Evolutionary conservation across 192 early-diverging fungal species (phyloP).

Genomic region (Umbelopsis vinacea): DNA sequence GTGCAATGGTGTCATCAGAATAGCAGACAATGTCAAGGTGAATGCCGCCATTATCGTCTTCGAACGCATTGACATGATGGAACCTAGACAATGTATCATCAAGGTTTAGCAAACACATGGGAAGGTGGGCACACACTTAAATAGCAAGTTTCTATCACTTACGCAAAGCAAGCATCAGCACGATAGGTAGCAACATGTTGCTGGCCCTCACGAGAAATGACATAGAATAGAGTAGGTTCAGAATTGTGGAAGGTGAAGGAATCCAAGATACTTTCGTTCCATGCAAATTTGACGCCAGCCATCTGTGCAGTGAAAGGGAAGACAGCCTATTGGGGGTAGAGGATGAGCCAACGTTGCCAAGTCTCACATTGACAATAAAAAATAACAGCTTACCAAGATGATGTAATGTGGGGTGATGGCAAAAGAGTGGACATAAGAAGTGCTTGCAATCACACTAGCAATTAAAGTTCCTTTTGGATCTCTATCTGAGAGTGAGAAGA

Average conservation of each 20-base stretch:
- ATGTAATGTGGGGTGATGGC: slow-evolving; percentile 74
- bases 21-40: slow-evolving; percentile 66
- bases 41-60: slow-evolving; percentile 62
- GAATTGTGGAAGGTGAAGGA: slow-evolving; percentile 65
- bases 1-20: slow-evolving; percentile 58
- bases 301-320: slow-evolving; percentile 65
- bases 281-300: slow-evolving; percentile 69
- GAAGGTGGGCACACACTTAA: no score
- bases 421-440: slow-evolving; percentile 79
- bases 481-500: slow-evolving; percentile 64
- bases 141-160: no score
- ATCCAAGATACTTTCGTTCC: slow-evolving; percentile 74
- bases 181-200: slow-evolving; percentile 72
- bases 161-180: slow-evolving; percentile 59
- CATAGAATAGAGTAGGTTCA: slow-evolving; percentile 68
- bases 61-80: slow-evolving; percentile 78
- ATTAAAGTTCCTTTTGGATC: slow-evolving; percentile 68
- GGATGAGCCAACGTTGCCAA: no score
- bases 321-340: slow-evolving; percentile 45
- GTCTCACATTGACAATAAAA: no score
- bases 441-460: slow-evolving; percentile 63
- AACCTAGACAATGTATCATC: slow-evolving; percentile 26
- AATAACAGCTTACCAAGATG: slow-evolving; percentile 68
- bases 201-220: slow-evolving; percentile 72
- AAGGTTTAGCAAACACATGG: no score